Evolutionary conservation across 2,329 filamentous ascomycete genomes (phyloP), one percentile per base, ranked within the genome.

Genomic region (Sordariomycetes sp.): DNA sequence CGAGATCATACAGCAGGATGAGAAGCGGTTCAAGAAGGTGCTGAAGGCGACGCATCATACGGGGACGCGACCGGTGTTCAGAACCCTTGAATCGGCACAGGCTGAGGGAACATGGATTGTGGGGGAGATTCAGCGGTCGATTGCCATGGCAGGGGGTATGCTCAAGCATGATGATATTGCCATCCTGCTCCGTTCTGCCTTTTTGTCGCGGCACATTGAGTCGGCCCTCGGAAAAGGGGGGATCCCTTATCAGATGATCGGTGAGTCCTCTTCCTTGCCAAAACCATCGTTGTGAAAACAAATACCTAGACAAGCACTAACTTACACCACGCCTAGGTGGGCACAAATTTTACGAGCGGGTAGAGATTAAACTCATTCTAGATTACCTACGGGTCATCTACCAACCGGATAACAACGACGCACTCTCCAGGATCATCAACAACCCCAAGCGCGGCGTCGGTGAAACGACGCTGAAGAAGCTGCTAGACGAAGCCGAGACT

Each of bases 161-260:
- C 70, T 97, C 50, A 81, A 79, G 28, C 79, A 86, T 61, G 85
- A 86, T 59, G 93, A 97, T 67, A 83, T 96, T 63, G 90, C 91
- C 1, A 87, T 99, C 57, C 75, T 99, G 16, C 77, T 99, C n/a
- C 83, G 93, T 24, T 94, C 91, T 1, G 89, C 91, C 1, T 78
- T 85, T 1, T 76, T 97, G 8, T 97, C 93, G 0, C 79, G 92
- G 24, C 83, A 90, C n/a, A 87, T 97, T 46, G 93, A 99, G 72
- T 81, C 85, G 24, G 87, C 87, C 2, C 76, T 97, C 48, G 90
- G 88, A 16, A 90, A 87, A 65, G 83, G 84, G 12, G 90, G 91
- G 1, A 84, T 97, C 48, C 81, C 91, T 0, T 99, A 97, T 71
- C 85, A 85, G 55, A 97, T 97, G 92, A 86, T 97, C 56, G 93